Evolutionary conservation across 163 green algal species (phyloP).

Genomic region (Coccomyxa subellipsoidea): DNA sequence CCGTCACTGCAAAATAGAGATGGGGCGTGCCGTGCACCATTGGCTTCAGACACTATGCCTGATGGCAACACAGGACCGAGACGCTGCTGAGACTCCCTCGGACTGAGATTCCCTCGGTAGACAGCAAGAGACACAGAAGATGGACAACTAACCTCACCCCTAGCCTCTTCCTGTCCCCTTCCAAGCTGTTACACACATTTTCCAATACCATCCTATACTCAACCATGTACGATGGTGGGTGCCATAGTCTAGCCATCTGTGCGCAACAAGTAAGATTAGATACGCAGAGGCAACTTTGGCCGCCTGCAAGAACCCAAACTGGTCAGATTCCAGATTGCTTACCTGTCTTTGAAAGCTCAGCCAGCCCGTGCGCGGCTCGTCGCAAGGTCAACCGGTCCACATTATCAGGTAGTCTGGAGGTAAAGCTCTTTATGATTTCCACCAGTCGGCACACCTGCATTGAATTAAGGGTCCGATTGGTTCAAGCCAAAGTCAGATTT

Average conservation of each 20-base stretch:
- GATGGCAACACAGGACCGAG: too few species aligned
- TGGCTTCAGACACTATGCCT: too few species aligned
- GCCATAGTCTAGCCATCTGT: not conserved
- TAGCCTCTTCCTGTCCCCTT: not conserved
- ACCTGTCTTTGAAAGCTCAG: conserved; percentile 45
- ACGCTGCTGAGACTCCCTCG: too few species aligned
- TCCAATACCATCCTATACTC: not conserved
- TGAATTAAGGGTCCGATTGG: not conserved
- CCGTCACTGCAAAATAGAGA: too few species aligned
- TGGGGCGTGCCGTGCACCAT: too few species aligned
- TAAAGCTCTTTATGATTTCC: conserved; percentile 14
- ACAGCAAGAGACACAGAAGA: too few species aligned
- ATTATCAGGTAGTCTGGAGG: not conserved
- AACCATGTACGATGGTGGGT: not conserved
- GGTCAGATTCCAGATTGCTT: not conserved
- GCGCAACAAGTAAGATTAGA: too few species aligned
- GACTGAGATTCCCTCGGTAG: too few species aligned
- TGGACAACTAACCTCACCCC: not conserved
- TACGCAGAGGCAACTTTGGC: too few species aligned
- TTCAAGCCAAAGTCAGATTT: not conserved
- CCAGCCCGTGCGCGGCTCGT: conserved; percentile 34
- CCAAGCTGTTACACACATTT: not conserved
- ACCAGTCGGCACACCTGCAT: conserved; percentile 21
- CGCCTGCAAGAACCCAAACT: not conserved
- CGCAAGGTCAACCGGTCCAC: conserved; percentile 22